These are phyloP conservation scores for Omphalea diandra DNA, from an alignment of 441 rosid genomes.

Conservation along the genomic window DNA sequence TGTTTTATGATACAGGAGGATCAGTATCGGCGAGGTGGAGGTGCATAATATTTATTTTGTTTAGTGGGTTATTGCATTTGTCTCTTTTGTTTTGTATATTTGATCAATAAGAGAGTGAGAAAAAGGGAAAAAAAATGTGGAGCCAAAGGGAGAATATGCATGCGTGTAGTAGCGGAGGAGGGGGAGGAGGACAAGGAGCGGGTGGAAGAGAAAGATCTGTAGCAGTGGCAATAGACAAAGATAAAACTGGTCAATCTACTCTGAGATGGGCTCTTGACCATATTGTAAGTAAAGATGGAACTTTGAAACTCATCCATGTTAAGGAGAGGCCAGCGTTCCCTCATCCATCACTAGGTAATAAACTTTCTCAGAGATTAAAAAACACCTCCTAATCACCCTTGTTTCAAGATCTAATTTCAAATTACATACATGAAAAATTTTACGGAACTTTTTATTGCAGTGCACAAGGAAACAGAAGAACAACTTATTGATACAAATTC, in stretches of 20 bases:
- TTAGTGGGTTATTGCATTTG: no score
- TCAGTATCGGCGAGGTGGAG: no score
- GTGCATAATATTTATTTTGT: no score
- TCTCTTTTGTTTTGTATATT: no score
- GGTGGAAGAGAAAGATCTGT: slow-evolving; percentile 29
- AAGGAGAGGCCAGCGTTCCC: slow-evolving; percentile 5
- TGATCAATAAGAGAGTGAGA: background rate
- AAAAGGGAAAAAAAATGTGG: background rate
- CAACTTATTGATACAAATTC: slow-evolving; percentile 21
- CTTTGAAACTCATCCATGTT: slow-evolving; percentile 54
- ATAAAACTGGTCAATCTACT: slow-evolving; percentile 45
- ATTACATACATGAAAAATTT: background rate
- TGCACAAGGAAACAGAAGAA: slow-evolving; percentile 21
- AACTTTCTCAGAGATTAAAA: no score
- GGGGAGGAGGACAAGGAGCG: slow-evolving; percentile 21
- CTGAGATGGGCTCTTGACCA: slow-evolving; percentile 63
- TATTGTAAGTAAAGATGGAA: slow-evolving; percentile 34
- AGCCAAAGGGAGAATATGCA: no score
- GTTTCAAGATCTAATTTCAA: no score
- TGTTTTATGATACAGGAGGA: no score
- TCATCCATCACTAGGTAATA: no score
- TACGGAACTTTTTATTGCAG: background rate
- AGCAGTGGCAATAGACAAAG: slow-evolving; percentile 52
- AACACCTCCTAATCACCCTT: background rate
- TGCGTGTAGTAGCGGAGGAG: no score